Evolutionary conservation across 495 filamentous ascomycete species (phyloP).

Genomic region (Neurospora sp.): DNA sequence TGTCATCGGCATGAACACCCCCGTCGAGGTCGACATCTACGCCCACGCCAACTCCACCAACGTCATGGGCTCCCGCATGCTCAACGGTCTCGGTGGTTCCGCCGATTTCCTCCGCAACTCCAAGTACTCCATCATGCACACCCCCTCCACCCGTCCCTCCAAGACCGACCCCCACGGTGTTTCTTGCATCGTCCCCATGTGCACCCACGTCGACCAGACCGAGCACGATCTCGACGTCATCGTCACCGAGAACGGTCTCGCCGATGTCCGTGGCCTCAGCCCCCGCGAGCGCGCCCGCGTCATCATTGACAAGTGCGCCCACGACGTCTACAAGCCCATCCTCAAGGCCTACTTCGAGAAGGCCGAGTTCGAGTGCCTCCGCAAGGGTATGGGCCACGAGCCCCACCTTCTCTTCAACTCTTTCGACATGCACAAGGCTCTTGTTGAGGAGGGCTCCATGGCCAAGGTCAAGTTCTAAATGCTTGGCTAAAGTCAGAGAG

Average conservation of each 20-base stretch:
- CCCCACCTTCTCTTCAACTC: slow-evolving; percentile 74
- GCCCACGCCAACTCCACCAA: slow-evolving; percentile 88
- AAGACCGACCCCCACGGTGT: slow-evolving; percentile 80
- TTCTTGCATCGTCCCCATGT: slow-evolving; percentile 84
- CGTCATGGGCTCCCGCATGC: slow-evolving; percentile 85
- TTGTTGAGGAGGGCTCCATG: slow-evolving; percentile 78
- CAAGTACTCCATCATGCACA: slow-evolving; percentile 94
- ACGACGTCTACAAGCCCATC: slow-evolving; percentile 77
- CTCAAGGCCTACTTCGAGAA: slow-evolving; percentile 76
- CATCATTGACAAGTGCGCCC: slow-evolving; percentile 83
- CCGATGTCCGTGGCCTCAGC: slow-evolving; percentile 74
- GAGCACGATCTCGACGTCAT: slow-evolving; percentile 84
- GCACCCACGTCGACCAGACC: slow-evolving; percentile 87
- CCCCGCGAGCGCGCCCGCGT: slow-evolving; percentile 75
- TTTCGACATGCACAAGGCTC: slow-evolving; percentile 83
- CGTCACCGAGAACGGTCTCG: slow-evolving; percentile 80
- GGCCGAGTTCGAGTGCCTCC: slow-evolving; percentile 78
- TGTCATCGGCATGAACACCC: slow-evolving; percentile 93
- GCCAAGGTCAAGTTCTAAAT: slow-evolving; percentile 47
- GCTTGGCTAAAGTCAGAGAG: neutral
- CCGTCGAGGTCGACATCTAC: slow-evolving; percentile 90
- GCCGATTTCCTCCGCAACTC: slow-evolving; percentile 78
- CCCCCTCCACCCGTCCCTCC: slow-evolving; percentile 65
- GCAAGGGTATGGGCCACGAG: slow-evolving; percentile 85
- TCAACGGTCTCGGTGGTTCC: slow-evolving; percentile 82